A percentile compares a stretch with the other conserved stretches of the same genome.
phyloP scores from a whole-genome alignment of 2,329 filamentous ascomycete genomes.

The Aspergillus caelatus region DNA sequence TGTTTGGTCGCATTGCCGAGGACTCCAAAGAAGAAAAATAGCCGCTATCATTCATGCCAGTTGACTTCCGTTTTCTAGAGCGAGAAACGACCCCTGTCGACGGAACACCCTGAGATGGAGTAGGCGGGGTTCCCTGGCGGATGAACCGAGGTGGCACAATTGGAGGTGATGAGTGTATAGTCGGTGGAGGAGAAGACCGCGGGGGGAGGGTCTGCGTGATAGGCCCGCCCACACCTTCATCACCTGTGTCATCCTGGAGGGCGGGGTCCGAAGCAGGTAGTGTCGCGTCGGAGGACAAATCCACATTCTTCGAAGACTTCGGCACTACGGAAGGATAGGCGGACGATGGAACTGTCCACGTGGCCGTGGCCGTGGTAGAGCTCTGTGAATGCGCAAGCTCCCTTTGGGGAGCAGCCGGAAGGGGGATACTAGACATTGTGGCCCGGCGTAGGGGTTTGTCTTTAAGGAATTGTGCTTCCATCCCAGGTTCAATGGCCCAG shows the following conservation, averaged over 20 bases:
- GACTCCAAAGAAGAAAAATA: constrained; percentile 97
- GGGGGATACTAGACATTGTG: constrained; percentile 48
- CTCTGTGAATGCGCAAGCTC: constrained; percentile 35
- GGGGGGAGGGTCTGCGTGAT: constrained; percentile 32
- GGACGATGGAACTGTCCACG: constrained; percentile 38
- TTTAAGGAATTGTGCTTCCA: constrained; percentile 86
- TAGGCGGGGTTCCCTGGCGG: constrained; percentile 72
- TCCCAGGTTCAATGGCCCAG: constrained; percentile 90
- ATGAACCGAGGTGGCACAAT: constrained; percentile 61
- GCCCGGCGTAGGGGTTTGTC: constrained; percentile 67
- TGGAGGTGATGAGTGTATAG: constrained; percentile 88
- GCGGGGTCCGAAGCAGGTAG: constrained; percentile 71
- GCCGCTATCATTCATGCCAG: constrained; percentile 86
- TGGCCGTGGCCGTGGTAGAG: constrained; percentile 35
- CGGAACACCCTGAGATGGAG: constrained; percentile 64
- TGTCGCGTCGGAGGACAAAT: constrained; percentile 77
- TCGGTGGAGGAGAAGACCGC: constrained; percentile 52
- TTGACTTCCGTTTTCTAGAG: constrained; percentile 74
- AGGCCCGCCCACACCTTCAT: constrained; percentile 43
- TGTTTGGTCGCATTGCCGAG: constrained; percentile 75
- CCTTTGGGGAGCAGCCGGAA: constrained; percentile 36
- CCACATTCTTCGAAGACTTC: constrained; percentile 41
- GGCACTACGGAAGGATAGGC: constrained; percentile 20
- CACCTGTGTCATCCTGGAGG: constrained; percentile 55
- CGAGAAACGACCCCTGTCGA: constrained; percentile 66